phyloP scores from a whole-genome alignment of 345 rosid genomes.

The Citrus reticulata region DNA sequence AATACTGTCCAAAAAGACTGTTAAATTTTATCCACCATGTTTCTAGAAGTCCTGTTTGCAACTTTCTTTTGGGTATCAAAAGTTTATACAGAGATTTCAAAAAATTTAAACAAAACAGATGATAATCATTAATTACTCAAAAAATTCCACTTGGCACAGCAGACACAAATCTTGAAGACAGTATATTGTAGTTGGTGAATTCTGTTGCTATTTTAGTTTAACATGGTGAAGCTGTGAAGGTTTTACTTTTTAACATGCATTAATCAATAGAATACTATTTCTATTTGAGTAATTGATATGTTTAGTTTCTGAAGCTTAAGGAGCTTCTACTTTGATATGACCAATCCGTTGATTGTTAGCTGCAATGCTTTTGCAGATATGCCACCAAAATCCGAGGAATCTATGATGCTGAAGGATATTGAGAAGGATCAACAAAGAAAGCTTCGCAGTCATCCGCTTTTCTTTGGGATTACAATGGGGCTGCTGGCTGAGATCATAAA shows the following conservation, averaged over 20 bases:
- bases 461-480: slow-evolving; percentile 92
- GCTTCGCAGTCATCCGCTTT: slow-evolving; percentile 81
- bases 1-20: not conserved
- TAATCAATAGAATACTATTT: not conserved
- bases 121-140: not conserved
- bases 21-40: not conserved
- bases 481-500: slow-evolving; percentile 93
- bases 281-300: not conserved
- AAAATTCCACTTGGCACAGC: not conserved
- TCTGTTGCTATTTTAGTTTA: not conserved
- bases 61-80: not conserved
- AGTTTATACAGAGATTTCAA: not conserved
- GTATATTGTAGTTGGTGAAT: not conserved
- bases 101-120: not conserved
- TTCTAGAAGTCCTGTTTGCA: not conserved
- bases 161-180: not conserved
- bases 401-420: slow-evolving; percentile 28
- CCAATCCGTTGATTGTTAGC: slow-evolving; percentile 15
- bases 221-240: not conserved
- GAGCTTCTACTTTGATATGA: not conserved
- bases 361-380: slow-evolving; percentile 49
- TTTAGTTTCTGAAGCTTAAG: not conserved
- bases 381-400: slow-evolving; percentile 37
- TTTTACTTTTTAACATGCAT: not conserved
- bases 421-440: slow-evolving; percentile 44